Conservation (phyloP, 371 early-diverging fungal species). For the Caulochytrium protostelioides region DNA sequence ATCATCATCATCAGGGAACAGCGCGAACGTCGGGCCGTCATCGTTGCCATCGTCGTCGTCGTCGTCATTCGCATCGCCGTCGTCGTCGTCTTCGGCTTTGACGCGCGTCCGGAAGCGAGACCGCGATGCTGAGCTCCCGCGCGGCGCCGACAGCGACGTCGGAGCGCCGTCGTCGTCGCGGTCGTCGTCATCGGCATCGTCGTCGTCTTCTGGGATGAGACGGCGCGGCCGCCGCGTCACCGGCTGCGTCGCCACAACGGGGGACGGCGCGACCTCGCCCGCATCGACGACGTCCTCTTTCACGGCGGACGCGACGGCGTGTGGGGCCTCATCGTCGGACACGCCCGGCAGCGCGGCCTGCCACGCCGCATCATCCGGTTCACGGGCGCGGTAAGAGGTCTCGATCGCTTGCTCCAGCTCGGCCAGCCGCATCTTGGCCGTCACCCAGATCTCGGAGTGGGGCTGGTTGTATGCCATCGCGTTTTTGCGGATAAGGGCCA, state of each 20-base stretch:
- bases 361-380: no score
- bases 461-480: constrained; percentile 6
- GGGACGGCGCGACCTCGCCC: not conserved
- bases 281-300: not conserved
- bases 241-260: not conserved
- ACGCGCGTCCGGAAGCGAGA: not conserved
- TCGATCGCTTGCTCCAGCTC: not conserved
- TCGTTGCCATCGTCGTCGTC: not conserved
- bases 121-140: not conserved
- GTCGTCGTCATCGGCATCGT: not conserved
- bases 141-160: not conserved
- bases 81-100: not conserved
- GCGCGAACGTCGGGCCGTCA: no score
- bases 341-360: no score
- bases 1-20: no score
- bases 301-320: not conserved
- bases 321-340: not conserved
- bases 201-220: not conserved
- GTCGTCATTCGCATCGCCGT: constrained; percentile 1
- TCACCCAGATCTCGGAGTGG: not conserved
- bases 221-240: not conserved
- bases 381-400: not conserved
- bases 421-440: not conserved
- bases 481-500: constrained; percentile 2
- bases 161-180: not conserved